These are phyloP conservation scores for Auricularia sp. DNA, from an alignment of 768 basidiomycete genomes.

Conservation along the genomic window DNA sequence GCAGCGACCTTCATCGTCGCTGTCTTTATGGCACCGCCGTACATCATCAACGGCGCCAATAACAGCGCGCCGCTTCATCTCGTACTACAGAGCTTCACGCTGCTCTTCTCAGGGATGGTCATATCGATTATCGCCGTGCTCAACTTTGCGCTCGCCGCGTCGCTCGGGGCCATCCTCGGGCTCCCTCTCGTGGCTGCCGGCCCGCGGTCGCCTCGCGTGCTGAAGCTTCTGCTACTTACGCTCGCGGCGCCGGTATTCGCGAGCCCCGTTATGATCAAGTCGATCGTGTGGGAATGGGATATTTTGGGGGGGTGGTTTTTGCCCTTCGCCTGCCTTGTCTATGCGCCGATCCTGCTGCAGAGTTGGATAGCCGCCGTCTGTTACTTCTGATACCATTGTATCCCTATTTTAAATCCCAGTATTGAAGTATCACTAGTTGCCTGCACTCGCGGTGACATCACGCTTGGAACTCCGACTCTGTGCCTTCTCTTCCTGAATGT, in stretches of 20 bases:
- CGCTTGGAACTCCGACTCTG: not conserved
- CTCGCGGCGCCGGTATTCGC: slow-evolving; percentile 28
- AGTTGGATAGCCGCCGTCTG: slow-evolving; percentile 34
- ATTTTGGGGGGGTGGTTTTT: slow-evolving; percentile 73
- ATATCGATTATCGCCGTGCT: slow-evolving; percentile 80
- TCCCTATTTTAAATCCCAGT: no score
- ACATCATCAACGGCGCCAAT: not conserved
- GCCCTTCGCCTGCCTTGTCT: slow-evolving; percentile 73
- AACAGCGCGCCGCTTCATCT: slow-evolving; percentile 25
- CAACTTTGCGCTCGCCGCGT: slow-evolving; percentile 83
- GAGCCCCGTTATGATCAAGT: slow-evolving; percentile 39
- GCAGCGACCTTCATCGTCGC: slow-evolving; percentile 5
- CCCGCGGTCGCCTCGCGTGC: slow-evolving; percentile 21
- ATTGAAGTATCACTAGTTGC: no score
- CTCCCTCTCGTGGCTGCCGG: slow-evolving; percentile 42
- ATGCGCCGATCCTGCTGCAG: slow-evolving; percentile 64
- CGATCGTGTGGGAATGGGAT: slow-evolving; percentile 72
- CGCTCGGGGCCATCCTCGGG: slow-evolving; percentile 54
- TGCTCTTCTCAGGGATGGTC: slow-evolving; percentile 76
- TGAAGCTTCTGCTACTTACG: not conserved
- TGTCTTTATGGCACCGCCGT: slow-evolving; percentile 16
- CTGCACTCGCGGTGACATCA: no score
- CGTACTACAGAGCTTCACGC: slow-evolving; percentile 61
- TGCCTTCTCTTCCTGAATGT: not conserved
- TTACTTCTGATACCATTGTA: not conserved